Percentiles rank a stretch among this genome's conserved stretches.
Conservation (phyloP, 163 green algal species). For the Coccomyxa subellipsoidea region DNA sequence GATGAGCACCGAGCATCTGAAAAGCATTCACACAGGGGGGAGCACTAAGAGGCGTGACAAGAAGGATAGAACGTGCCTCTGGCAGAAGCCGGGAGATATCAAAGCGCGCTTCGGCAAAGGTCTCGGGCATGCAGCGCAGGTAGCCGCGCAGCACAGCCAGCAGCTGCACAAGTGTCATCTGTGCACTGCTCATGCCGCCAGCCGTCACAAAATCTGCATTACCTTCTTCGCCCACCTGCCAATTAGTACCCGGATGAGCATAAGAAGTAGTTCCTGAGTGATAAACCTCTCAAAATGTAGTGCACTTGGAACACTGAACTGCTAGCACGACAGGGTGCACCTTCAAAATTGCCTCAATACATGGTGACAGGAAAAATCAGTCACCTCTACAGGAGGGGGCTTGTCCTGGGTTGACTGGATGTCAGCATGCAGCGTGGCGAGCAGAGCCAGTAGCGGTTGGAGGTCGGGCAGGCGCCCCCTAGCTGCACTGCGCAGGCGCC, state of each 20-base stretch:
- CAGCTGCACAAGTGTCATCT: background rate
- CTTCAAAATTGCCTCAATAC: no score
- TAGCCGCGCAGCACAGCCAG: conserved; percentile 30
- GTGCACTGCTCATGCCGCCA: background rate
- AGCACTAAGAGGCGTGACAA: no score
- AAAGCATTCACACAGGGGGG: no score
- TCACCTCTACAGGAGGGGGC: background rate
- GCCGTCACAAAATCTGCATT: background rate
- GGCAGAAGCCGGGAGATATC: conserved; percentile 25
- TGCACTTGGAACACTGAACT: background rate
- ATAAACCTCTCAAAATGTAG: no score
- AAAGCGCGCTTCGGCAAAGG: conserved; percentile 27
- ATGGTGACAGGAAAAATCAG: background rate
- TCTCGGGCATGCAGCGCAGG: conserved; percentile 22
- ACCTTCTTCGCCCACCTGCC: background rate
- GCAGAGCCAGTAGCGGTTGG: conserved; percentile 31
- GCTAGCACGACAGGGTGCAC: background rate
- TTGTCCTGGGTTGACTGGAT: background rate
- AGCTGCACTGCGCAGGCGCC: conserved; percentile 12
- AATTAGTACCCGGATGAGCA: no score
- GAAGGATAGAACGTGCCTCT: background rate
- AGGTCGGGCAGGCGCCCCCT: conserved; percentile 30
- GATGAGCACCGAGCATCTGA: no score
- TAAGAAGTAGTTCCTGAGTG: no score
- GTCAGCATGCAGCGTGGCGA: background rate